phyloP scores from a whole-genome alignment of 2,329 filamentous ascomycete species.

The Cladosporium sp. region DNA sequence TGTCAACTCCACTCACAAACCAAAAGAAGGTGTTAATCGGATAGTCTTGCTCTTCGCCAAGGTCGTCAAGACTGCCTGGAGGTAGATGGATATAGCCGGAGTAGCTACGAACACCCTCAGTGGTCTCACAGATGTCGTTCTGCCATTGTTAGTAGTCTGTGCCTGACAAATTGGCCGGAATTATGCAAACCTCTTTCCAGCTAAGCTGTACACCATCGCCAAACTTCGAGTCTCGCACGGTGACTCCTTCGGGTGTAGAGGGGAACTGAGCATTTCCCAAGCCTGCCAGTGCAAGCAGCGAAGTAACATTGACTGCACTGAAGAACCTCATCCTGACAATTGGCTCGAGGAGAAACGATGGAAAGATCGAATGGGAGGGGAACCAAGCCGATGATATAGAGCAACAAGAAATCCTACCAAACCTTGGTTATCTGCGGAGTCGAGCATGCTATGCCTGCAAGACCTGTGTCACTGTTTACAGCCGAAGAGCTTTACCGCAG shows the following conservation, averaged over 20 bases:
- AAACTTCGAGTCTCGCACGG: conserved; percentile 39
- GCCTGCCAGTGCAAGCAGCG: conserved; percentile 4
- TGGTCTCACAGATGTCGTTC: conserved; percentile 43
- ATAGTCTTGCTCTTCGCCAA: conserved; percentile 23
- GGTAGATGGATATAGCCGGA: conserved; percentile 29
- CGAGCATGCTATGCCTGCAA: neutral
- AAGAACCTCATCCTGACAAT: neutral
- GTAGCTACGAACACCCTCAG: conserved; percentile 46
- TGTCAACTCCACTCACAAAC: conserved; percentile 30
- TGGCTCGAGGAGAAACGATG: neutral
- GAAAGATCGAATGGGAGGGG: neutral
- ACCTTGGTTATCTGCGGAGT: conserved; percentile 1
- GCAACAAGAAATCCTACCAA: neutral
- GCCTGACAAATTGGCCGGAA: neutral
- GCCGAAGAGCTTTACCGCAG: neutral
- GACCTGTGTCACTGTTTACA: neutral
- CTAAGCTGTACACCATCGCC: conserved; percentile 42
- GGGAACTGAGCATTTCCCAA: conserved; percentile 32
- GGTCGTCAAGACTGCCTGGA: conserved; percentile 18
- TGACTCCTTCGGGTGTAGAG: conserved; percentile 38
- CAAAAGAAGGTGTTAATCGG: conserved; percentile 50
- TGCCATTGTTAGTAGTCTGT: neutral
- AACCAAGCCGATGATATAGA: neutral
- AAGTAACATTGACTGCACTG: neutral
- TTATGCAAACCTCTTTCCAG: conserved; percentile 40